Evolutionary conservation across 2,329 filamentous ascomycete species (phyloP), one percentile per base, ranked within the genome.

Genomic region (Achaetomium macrosporum): DNA sequence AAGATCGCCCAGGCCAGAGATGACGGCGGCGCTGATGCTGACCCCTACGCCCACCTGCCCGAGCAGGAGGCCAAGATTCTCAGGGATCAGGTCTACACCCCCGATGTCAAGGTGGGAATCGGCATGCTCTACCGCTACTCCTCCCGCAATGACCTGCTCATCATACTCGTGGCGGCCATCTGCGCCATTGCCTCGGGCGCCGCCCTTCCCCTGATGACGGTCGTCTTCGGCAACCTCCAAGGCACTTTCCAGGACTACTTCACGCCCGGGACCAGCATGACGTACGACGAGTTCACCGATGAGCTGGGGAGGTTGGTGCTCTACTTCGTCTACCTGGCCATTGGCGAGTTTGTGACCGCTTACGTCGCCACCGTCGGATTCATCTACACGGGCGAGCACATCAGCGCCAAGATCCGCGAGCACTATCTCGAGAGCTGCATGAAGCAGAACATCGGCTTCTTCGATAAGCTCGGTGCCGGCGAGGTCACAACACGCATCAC

Each of bases 401-500:
- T 91, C 65, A 84, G 84, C 53, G 81, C 82, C 57, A 88, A 90
- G 72, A 88, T 91, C 61, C 83, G 91, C 54, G 82, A 88, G 65
- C 79, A 88, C 61, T 97, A 97, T 63, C 79, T 99, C 7, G 79
- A 84, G 61, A 89, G 87, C 57, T 91, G 90, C 65, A 74, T 95
- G 73, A 82, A 83, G 56, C 90, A 95, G 67, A 95, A 96, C 67
- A 92, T 95, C 67, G 90, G 83, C 42, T 95, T 89, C 69, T 95
- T 95, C 70, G 93, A 97, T 69, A 93, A 93, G 64, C 78, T 96
- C 13, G 92, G 91, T 47, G 87, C 90, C 33, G 91, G 92, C 54
- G 93, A 96, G 70, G 88, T 97, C 56, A 96, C 91, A 0, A 96
- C 91, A 1, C 85, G 91, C 58, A 96, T 96, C 62, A 97, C 92